Evolutionary conservation across 306 rosid genomes (phyloP), one percentile per base, ranked within the genome.

Genomic region (Sicyos baderoa): DNA sequence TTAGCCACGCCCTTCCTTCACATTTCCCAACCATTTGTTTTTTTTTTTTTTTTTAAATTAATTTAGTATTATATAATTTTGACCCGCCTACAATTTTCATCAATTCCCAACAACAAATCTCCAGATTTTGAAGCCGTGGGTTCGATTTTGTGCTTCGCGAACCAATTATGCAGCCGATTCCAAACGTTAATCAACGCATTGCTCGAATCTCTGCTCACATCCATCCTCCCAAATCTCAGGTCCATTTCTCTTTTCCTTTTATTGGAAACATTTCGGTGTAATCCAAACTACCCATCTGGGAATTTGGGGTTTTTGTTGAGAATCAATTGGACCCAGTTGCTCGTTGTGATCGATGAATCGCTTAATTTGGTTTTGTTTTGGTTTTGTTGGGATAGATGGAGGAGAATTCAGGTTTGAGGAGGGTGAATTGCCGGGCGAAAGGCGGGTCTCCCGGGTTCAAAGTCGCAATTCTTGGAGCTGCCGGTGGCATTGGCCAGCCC

Each of bases 401-500:
- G 57, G 87, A 76, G 15, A 71, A 12, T 68, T 79, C 82, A 16
- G 64, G 44, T 49, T 29, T 92, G 86, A 72, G 68, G 13, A 72
- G 72, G 54, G 81, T 49, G 12, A 65, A 80, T 65, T 92, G 98
- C 81, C 81, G 97, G 66, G 99, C 91, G 47, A 94, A 90, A 68
- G 99, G 99, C 7, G 92, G 96, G 6, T 65, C 96, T 7, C 89
- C 97, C 5, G 97, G 99, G 47, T 90, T 88, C 81, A 94, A 84
- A 68, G 97, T 94, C 4, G 99, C 99, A 6, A 83, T 94, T 27
- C 64, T 94, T 77, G 97, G 99, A 53, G 97, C 97, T 70, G 91
- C 99, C 55, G 97, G 96, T 19, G 96, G 99, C 73, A 94, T 94
- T 70, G 99, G 97, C 48, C 97, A 94, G 69, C 80, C 99, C 70